Conservation (phyloP, 805 yeast genomes). For the Metschnikowia amazonensis region DNA sequence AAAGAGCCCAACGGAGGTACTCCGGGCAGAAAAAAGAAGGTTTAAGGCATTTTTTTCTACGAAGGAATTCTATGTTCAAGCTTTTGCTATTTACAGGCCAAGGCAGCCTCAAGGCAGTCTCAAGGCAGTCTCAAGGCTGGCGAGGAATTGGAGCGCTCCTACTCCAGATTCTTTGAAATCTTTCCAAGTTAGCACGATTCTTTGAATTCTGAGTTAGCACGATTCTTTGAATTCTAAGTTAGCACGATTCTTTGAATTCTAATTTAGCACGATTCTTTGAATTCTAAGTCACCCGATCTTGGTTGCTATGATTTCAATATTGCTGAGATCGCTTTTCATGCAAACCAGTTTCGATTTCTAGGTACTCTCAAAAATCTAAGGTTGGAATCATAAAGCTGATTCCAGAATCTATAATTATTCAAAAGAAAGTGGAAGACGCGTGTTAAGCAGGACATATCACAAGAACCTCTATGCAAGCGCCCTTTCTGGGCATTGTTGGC, state of each 20-base stretch:
- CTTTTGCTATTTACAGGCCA: conserved; percentile 3
- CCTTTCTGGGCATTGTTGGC: neutral
- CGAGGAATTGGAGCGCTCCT: neutral
- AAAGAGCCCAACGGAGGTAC: conserved; percentile 14
- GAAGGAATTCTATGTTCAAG: neutral
- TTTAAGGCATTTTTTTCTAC: neutral
- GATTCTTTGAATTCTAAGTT: no score
- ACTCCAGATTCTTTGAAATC: no score
- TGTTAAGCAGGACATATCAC: neutral
- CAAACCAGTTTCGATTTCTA: no score
- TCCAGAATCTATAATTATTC: neutral
- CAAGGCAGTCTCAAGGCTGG: neutral
- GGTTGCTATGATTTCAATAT: no score
- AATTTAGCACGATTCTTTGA: no score
- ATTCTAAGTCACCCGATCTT: no score
- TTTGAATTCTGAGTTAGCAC: no score
- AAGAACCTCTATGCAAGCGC: neutral
- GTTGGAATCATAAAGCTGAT: no score
- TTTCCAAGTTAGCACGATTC: no score
- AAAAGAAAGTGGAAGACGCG: neutral
- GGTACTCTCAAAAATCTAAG: no score
- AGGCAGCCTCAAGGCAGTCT: neutral
- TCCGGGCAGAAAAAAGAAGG: conserved; percentile 17
- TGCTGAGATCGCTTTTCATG: no score
- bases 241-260: no score